These are phyloP conservation scores for Copromyces sp. DNA, from an alignment of 495 filamentous ascomycete species.

Conservation along the genomic window DNA sequence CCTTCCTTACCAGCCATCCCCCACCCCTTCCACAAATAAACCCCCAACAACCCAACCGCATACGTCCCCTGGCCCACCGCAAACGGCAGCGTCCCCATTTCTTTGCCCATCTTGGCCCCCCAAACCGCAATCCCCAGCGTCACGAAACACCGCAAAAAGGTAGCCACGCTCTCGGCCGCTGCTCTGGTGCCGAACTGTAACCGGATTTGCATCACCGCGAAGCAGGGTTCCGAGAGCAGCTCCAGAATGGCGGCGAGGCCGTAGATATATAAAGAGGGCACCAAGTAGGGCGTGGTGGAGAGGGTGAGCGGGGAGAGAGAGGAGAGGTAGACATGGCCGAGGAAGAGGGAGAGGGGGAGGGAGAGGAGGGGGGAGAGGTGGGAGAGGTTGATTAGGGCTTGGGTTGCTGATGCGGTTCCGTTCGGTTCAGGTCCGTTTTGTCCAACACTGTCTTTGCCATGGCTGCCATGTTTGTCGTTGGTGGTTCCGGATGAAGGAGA, in stretches of 20 bases:
- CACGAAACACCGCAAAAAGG: slow-evolving; percentile 60
- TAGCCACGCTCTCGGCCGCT: slow-evolving; percentile 66
- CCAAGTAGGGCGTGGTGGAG: slow-evolving; percentile 49
- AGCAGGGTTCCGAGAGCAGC: slow-evolving; percentile 72
- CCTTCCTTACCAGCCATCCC: slow-evolving; percentile 31
- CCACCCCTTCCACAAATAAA: slow-evolving; percentile 50
- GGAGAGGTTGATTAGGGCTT: slow-evolving; percentile 79
- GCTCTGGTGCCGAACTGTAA: slow-evolving; percentile 73
- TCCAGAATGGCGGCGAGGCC: slow-evolving; percentile 69
- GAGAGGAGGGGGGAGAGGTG: slow-evolving; percentile 69
- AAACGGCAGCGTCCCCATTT: slow-evolving; percentile 75
- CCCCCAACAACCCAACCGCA: slow-evolving; percentile 51
- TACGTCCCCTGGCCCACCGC: slow-evolving; percentile 80
- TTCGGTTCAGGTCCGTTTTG: neutral
- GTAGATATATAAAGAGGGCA: slow-evolving; percentile 54
- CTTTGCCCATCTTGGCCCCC: slow-evolving; percentile 30
- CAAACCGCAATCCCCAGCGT: slow-evolving; percentile 58
- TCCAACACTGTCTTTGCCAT: neutral
- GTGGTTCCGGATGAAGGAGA: neutral
- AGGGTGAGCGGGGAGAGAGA: slow-evolving; percentile 45
- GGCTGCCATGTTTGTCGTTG: slow-evolving; percentile 7
- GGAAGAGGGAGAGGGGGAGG: slow-evolving; percentile 44
- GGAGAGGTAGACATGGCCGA: slow-evolving; percentile 57
- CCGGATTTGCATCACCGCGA: slow-evolving; percentile 70
- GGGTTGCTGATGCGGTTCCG: slow-evolving; percentile 18